phyloP scores from a whole-genome alignment of 2,329 filamentous ascomycete species.

The Cryoendolithus antarcticus region DNA sequence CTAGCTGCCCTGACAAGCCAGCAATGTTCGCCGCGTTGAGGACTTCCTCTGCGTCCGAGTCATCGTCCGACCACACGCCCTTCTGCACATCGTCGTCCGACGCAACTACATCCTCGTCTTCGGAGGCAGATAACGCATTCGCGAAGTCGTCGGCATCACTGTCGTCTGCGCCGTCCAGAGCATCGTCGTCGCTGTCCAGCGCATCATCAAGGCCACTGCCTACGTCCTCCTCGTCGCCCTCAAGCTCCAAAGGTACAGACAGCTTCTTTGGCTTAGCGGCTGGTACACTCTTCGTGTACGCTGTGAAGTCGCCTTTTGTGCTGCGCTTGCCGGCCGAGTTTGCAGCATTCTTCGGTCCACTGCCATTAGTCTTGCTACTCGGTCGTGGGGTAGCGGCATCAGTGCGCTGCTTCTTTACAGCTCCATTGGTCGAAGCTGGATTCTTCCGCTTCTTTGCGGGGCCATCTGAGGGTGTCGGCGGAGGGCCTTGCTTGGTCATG shows the following conservation, averaged over 20 bases:
- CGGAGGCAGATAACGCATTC: conserved; percentile 26
- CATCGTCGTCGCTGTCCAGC: conserved; percentile 26
- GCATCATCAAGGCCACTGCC: conserved; percentile 14
- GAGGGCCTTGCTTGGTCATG: conserved; percentile 91
- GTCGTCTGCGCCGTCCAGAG: conserved; percentile 21
- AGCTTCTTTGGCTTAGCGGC: conserved; percentile 24
- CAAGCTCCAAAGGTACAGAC: conserved; percentile 12
- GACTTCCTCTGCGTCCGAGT: conserved; percentile 76
- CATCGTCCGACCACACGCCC: conserved; percentile 85
- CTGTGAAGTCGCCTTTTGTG: conserved; percentile 18
- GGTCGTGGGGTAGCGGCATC: conserved; percentile 30
- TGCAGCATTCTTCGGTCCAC: conserved; percentile 7
- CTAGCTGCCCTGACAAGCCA: conserved; percentile 74
- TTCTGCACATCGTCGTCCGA: conserved; percentile 52
- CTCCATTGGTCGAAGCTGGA: conserved; percentile 41
- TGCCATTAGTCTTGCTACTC: conserved; percentile 28
- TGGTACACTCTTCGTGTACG: conserved; percentile 12
- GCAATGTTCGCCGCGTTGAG: conserved; percentile 94
- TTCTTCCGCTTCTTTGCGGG: conserved; percentile 78
- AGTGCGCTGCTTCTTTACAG: conserved; percentile 55
- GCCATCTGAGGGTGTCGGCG: conserved; percentile 65
- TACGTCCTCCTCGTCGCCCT: conserved; percentile 25
- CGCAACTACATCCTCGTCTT: conserved; percentile 40
- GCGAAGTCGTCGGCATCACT: conserved; percentile 21
- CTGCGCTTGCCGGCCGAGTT: conserved; percentile 20